phyloP scores from a whole-genome alignment of 371 early-diverging fungal genomes.

The Rhizopus microsporus region DNA sequence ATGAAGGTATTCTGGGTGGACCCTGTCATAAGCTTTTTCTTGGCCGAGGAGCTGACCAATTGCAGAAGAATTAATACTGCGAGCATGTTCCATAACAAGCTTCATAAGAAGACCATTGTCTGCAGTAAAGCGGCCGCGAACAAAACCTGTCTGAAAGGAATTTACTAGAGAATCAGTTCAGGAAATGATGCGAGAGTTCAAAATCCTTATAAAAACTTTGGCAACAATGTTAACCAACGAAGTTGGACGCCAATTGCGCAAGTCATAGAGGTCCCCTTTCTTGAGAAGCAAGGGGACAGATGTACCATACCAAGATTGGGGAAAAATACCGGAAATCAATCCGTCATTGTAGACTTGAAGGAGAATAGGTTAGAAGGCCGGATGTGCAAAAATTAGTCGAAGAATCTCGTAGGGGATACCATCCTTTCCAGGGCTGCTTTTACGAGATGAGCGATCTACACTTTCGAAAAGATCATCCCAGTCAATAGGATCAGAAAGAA shows the following conservation, averaged over 20 bases:
- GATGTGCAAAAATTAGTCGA: constrained; percentile 11
- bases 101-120: constrained; percentile 7
- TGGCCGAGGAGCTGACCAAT: constrained; percentile 11
- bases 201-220: constrained; percentile 13
- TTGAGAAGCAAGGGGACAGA: constrained; percentile 3
- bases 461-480: background rate
- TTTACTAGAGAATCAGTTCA: background rate
- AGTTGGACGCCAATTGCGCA: constrained; percentile 13
- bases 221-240: constrained; percentile 13
- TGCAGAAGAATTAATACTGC: background rate
- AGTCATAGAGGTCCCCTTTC: background rate
- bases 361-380: background rate
- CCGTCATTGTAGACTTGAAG: constrained; percentile 4
- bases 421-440: constrained; percentile 19
- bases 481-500: constrained; percentile 4
- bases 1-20: constrained; percentile 8
- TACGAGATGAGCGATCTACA: constrained; percentile 5
- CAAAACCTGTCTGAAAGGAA: constrained; percentile 14
- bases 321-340: background rate
- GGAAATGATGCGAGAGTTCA: background rate
- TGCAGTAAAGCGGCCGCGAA: constrained; percentile 10
- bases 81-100: constrained; percentile 8
- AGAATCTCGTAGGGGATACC: constrained; percentile 19
- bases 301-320: constrained; percentile 1
- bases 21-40: background rate